Conservation (phyloP, 2,329 filamentous ascomycete genomes). For the Myotisia sp. region DNA sequence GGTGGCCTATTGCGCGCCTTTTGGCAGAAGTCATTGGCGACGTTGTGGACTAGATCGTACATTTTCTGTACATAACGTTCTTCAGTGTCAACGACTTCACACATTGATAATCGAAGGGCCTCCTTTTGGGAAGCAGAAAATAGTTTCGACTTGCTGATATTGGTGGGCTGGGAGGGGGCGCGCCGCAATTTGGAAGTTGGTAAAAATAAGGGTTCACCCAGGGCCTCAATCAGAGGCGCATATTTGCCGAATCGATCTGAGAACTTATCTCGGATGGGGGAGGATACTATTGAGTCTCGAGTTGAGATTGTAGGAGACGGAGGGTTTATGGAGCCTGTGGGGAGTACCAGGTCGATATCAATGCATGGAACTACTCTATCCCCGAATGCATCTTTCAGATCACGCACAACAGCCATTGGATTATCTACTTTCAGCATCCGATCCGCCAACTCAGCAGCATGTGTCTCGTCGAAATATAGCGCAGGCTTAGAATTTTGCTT, state of each 20-base stretch:
- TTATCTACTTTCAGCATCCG: conserved; percentile 73
- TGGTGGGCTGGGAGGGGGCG: conserved; percentile 73
- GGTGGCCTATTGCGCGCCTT: conserved; percentile 46
- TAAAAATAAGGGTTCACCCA: conserved; percentile 74
- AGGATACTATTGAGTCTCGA: conserved; percentile 48
- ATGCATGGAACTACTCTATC: conserved; percentile 72
- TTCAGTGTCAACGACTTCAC: conserved; percentile 82
- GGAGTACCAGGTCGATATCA: conserved; percentile 76
- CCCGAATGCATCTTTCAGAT: conserved; percentile 60
- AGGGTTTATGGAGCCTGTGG: conserved; percentile 52
- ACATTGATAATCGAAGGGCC: conserved; percentile 72
- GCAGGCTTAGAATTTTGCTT: conserved; percentile 50
- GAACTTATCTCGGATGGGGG: conserved; percentile 36
- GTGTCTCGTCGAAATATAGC: conserved; percentile 71
- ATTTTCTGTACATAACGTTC: conserved; percentile 85
- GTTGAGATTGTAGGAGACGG: conserved; percentile 47
- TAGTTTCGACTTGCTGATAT: conserved; percentile 60
- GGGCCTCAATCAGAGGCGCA: conserved; percentile 57
- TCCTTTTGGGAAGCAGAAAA: conserved; percentile 74
- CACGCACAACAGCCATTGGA: conserved; percentile 54
- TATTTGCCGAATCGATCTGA: conserved; percentile 60
- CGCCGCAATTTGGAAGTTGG: conserved; percentile 73
- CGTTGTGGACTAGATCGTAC: conserved; percentile 63
- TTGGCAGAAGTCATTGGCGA: conserved; percentile 65
- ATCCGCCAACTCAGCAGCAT: conserved; percentile 80